Evolutionary conservation across 1,284 basidiomycete genomes (phyloP).

Genomic region (Marasmius tenuissimus): DNA sequence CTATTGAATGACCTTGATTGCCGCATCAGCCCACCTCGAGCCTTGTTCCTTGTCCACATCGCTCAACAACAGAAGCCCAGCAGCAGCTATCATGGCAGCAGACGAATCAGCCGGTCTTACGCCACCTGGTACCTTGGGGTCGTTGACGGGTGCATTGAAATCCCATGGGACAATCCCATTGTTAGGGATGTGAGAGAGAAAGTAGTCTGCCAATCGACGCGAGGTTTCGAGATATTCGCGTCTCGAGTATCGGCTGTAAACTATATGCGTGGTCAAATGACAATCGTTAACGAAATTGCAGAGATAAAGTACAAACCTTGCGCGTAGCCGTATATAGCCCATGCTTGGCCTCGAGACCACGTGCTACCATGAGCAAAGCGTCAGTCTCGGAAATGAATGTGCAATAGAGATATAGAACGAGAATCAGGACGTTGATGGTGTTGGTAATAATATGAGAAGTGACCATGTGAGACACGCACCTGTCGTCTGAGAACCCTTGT

Average conservation of each 20-base stretch:
- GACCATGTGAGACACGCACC: constrained; percentile 25
- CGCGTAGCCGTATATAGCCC: constrained; percentile 70
- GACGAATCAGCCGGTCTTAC: constrained; percentile 61
- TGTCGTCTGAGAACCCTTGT: constrained; percentile 62
- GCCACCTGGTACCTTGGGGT: constrained; percentile 36
- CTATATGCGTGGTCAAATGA: constrained; percentile 29
- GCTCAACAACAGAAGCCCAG: constrained; percentile 58
- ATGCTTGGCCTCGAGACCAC: constrained; percentile 71
- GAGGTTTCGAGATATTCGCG: constrained; percentile 57
- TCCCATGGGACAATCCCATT: constrained; percentile 72
- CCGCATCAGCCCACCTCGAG: no score
- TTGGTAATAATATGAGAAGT: background rate
- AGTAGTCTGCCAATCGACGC: constrained; percentile 56
- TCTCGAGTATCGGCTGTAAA: constrained; percentile 57
- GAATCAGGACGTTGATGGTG: background rate
- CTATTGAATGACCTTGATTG: no score
- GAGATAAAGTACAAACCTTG: constrained; percentile 47
- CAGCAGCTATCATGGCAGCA: constrained; percentile 60
- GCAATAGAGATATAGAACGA: background rate
- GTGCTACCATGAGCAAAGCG: constrained; percentile 34
- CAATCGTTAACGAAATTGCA: background rate
- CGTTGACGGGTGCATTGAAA: constrained; percentile 58
- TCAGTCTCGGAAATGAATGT: no score
- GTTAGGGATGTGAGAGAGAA: constrained; percentile 53
- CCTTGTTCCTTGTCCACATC: constrained; percentile 40